Evolutionary conservation across 2,329 filamentous ascomycete species (phyloP), one percentile per base, ranked within the genome.

Genomic region (Teratosphaeria destructans): DNA sequence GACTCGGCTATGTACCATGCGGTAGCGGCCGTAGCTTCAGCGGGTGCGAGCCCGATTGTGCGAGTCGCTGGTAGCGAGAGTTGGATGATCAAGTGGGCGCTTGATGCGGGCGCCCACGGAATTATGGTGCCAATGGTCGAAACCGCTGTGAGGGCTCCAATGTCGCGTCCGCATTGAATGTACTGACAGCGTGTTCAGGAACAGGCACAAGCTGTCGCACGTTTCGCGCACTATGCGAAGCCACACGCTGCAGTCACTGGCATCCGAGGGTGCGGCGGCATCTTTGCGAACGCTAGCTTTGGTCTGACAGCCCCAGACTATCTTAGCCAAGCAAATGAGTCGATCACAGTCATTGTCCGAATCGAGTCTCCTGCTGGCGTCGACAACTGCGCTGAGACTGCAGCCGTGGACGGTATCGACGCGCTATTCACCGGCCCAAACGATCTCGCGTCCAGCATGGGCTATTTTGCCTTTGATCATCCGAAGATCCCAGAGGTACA

Each of bases 51-150:
- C 43, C 76, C 77, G 5, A 63, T 78, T 12, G 76, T 79, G 23
- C 71, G 66, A 10, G 79, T 85, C 52, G 76, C 80, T 14, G 80
- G 80, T 29, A 82, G 82, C 59, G 81, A 85, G 71, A 75, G 78
- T 55, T 84, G 81, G 82, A 83, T 84, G 81, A 81, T 85, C 60
- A 85, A 85, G 68, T 74, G 82, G 56, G 82, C 82, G 11, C 75
- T 85, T 43, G 83, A 85, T 64, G 73, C 81, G 53, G 82, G 82
- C 43, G 82, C 82, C 7, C 82, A 85, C 67, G 82, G 81, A 35
- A 77, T 85, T 39, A 72, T 84, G 32, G 81, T 56, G 35, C 54
- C 54, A 5, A 56, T 56, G 54, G 29, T 32, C 32, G 54, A 56
- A 8, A 56, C 54, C 82, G 4, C 81, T 80, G 3, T 55, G n/a